These are phyloP conservation scores for Trichoderma sp. DNA, from an alignment of 2,329 filamentous ascomycete species.

Conservation along the genomic window DNA sequence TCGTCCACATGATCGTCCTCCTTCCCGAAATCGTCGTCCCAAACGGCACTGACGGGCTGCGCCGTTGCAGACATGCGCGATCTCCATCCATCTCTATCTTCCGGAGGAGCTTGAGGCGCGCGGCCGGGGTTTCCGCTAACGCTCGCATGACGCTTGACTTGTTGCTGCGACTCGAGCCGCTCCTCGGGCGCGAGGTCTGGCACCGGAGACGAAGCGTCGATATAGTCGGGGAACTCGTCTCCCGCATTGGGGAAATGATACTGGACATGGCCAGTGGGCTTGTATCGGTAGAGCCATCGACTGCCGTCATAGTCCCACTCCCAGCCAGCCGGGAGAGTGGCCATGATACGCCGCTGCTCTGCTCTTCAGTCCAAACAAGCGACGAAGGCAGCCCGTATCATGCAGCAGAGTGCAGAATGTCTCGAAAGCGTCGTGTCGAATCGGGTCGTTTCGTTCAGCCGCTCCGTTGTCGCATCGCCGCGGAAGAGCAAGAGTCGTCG, in stretches of 20 bases:
- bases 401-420: neutral
- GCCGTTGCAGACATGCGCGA: conserved; percentile 35
- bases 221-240: conserved; percentile 56
- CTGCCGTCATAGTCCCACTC: conserved; percentile 55
- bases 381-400: neutral
- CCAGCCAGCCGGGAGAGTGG: conserved; percentile 51
- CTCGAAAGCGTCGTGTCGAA: neutral
- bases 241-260: conserved; percentile 56
- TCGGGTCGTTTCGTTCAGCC: conserved; percentile 9
- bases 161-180: conserved; percentile 50
- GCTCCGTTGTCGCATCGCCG: conserved; percentile 15
- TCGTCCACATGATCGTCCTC: conserved; percentile 23
- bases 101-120: neutral
- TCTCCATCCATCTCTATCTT: conserved; percentile 17
- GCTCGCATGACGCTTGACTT: conserved; percentile 39
- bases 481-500: neutral
- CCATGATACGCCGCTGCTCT: conserved; percentile 18
- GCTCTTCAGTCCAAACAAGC: neutral
- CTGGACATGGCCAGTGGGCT: conserved; percentile 51
- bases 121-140: conserved; percentile 18
- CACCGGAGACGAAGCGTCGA: conserved; percentile 38
- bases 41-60: conserved; percentile 33
- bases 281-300: conserved; percentile 58
- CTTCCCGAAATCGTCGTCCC: conserved; percentile 29
- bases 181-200: conserved; percentile 50